These are phyloP conservation scores for Fusarium sp. DNA, from an alignment of 2,329 filamentous ascomycete species.

Conservation along the genomic window DNA sequence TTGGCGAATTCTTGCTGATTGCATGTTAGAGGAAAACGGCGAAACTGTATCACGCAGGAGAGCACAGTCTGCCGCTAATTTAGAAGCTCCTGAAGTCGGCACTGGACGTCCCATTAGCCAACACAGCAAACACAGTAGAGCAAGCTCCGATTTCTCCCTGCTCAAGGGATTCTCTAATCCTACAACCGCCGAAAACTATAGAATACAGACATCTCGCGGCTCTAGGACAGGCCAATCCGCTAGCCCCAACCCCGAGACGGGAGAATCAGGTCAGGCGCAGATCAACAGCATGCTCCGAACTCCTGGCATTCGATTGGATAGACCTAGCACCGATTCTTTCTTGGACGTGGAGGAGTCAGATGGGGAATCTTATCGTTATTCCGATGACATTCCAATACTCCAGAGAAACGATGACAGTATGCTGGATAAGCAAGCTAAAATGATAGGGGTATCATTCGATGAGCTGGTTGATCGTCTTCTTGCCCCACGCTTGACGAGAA, in stretches of 20 bases:
- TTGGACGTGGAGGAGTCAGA: slow-evolving; percentile 79
- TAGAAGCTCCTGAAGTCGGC: slow-evolving; percentile 67
- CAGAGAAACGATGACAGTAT: slow-evolving; percentile 75
- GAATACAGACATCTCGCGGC: slow-evolving; percentile 51
- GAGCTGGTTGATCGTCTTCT: slow-evolving; percentile 90
- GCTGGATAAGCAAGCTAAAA: slow-evolving; percentile 63
- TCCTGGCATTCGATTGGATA: slow-evolving; percentile 66
- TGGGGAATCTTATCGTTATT: slow-evolving; percentile 73
- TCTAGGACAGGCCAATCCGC: slow-evolving; percentile 47
- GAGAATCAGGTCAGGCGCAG: slow-evolving; percentile 50
- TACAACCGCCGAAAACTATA: slow-evolving; percentile 56
- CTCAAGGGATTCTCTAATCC: slow-evolving; percentile 66
- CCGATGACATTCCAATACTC: slow-evolving; percentile 75
- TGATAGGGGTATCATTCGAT: slow-evolving; percentile 69
- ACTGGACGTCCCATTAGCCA: slow-evolving; percentile 68
- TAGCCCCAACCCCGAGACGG: slow-evolving; percentile 33
- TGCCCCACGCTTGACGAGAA: slow-evolving; percentile 82
- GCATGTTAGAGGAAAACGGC: slow-evolving; percentile 54
- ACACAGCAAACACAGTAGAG: slow-evolving; percentile 75
- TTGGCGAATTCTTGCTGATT: not conserved
- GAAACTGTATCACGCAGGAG: slow-evolving; percentile 65
- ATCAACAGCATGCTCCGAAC: slow-evolving; percentile 64
- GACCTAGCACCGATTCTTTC: slow-evolving; percentile 65
- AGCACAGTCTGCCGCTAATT: slow-evolving; percentile 71
- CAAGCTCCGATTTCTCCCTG: slow-evolving; percentile 77